phyloP scores from a whole-genome alignment of 2,329 filamentous ascomycete species.

The Meredithiella fracta region DNA sequence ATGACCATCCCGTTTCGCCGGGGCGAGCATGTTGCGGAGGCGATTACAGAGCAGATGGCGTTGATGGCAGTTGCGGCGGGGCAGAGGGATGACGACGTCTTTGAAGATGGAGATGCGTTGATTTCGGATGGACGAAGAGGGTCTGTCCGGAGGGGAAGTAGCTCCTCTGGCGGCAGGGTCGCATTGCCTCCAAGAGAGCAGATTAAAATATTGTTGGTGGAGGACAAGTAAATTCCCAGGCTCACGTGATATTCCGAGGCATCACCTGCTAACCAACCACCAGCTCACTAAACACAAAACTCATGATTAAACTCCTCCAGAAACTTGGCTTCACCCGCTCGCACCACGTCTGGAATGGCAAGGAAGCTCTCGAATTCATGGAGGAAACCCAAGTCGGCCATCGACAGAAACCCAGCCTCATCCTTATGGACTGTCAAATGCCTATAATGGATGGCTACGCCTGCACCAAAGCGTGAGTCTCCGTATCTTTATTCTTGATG shows the following conservation, averaged over 20 bases:
- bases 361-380: slow-evolving; percentile 62
- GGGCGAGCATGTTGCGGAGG: not conserved
- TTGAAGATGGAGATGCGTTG: not conserved
- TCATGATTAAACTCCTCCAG: slow-evolving; percentile 16
- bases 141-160: slow-evolving; percentile 16
- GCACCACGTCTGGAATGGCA: slow-evolving; percentile 45
- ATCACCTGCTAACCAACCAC: too few relatives aligned
- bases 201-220: slow-evolving; percentile 58
- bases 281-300: slow-evolving; percentile 14
- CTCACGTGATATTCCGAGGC: not conserved
- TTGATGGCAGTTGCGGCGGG: not conserved
- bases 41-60: not conserved
- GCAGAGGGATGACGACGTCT: not conserved
- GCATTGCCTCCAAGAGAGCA: slow-evolving; percentile 29
- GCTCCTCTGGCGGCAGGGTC: slow-evolving; percentile 25
- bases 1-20: slow-evolving; percentile 69
- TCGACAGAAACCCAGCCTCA: slow-evolving; percentile 49
- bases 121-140: slow-evolving; percentile 16
- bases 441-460: slow-evolving; percentile 63
- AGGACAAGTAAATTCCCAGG: slow-evolving; percentile 49
- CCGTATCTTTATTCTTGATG: not conserved
- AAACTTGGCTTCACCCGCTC: slow-evolving; percentile 14
- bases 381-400: slow-evolving; percentile 33
- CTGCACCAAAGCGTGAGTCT: slow-evolving; percentile 44
- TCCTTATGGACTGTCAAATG: slow-evolving; percentile 67